Conservation (phyloP, 2,329 filamentous ascomycete species). For the Penicillium sp. region DNA sequence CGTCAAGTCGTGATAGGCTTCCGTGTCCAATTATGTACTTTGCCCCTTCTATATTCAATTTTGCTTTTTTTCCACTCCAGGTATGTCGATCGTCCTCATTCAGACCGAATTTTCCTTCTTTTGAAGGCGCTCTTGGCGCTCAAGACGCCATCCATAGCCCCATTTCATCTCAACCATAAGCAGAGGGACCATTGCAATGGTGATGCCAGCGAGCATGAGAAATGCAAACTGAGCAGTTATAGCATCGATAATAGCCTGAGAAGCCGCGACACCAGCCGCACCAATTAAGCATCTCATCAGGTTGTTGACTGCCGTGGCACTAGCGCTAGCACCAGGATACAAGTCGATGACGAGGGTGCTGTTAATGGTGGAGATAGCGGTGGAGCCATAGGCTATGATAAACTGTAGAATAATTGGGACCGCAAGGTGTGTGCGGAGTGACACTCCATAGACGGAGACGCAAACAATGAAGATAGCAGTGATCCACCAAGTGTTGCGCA, state of each 20-base stretch:
- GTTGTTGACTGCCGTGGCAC: constrained; percentile 39
- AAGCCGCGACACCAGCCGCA: constrained; percentile 33
- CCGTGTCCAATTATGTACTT: not conserved
- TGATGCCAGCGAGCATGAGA: constrained; percentile 29
- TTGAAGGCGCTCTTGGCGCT: constrained; percentile 19
- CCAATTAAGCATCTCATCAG: constrained; percentile 38
- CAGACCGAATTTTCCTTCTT: constrained; percentile 5
- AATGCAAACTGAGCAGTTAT: constrained; percentile 31
- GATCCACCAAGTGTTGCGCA: constrained; percentile 44
- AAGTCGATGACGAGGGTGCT: constrained; percentile 40
- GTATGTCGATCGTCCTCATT: not conserved
- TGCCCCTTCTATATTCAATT: not conserved
- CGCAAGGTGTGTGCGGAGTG: constrained; percentile 28
- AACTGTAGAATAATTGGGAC: constrained; percentile 40
- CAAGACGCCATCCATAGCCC: constrained; percentile 28
- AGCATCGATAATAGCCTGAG: constrained; percentile 33
- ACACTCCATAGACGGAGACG: constrained; percentile 34
- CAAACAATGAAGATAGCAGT: constrained; percentile 36
- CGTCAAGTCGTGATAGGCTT: constrained; percentile 6
- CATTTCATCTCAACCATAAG: constrained; percentile 26
- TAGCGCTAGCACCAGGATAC: constrained; percentile 33
- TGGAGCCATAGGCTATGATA: constrained; percentile 36
- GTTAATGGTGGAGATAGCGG: constrained; percentile 36
- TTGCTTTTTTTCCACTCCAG: too few relatives aligned
- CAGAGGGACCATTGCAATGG: constrained; percentile 24